Evolutionary conservation across 257 asterid genomes (phyloP), one percentile per base, ranked within the genome.

Genomic region (Asclepias syriaca): DNA sequence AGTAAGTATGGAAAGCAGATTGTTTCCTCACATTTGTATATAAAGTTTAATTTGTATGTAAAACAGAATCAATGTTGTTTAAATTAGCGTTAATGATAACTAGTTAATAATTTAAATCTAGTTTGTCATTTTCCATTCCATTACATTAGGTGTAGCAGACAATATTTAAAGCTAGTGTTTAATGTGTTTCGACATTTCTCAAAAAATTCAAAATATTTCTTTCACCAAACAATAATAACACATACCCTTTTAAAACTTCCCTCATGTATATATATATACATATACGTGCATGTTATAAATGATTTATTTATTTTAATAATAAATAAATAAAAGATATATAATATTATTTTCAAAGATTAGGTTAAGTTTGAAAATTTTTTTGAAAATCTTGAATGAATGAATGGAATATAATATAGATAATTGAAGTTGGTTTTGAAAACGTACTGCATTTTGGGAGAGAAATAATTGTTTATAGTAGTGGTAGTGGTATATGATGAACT

Each of bases 51-150:
- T 40, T 40, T 40, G 48, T 43, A 43, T 1, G 48, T 43, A 43
- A 34, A 34, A 34, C 39, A 2, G 39, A 34, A 34, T 34, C 5
- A 34, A 34, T 34, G 3, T 34, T 34, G 5, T 34, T 34, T 34
- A 34, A 2, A 34, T 34, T 34, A 34, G 5, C 3, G 39, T 34
- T 34, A 34, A 34, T 34, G 39, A 34, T 34, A 34, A 34, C 2
- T 34, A 2, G 56, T 18, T 54, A 56, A 56, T 56, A 3, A 1
- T 32, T 34, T 15, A 5, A 37, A 19, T 40, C 58, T 66, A 43
- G 50, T 46, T 66, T 55, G 50, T 46, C 72, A 54, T 34, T 66
- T 74, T 74, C 39, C 32, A 32, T 61, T 61, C 3, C 34, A 29
- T 29, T 29, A 7, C 66, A 61, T 61, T 61, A 61, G 11, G 19